Percentiles rank a stretch among this genome's conserved stretches.
Conservation (phyloP, 1,284 basidiomycete genomes). For the Phylloboletellus chloephorus region DNA sequence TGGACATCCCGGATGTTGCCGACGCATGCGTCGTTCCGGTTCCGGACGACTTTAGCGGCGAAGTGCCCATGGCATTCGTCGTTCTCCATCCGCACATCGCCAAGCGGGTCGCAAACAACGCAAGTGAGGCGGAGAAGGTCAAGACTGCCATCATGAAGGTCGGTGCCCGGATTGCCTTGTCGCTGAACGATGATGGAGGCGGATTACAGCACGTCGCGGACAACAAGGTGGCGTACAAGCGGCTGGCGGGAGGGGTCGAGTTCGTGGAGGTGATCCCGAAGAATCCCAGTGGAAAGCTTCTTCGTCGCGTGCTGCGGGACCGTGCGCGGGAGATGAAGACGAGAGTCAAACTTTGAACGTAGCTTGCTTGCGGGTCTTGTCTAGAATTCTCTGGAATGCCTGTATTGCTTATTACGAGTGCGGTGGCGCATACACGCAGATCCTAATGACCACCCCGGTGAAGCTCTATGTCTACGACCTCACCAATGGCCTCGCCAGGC, state of each 20-base stretch:
- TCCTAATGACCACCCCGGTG: constrained; percentile 45
- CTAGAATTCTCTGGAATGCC: constrained; percentile 7
- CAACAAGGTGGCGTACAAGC: constrained; percentile 58
- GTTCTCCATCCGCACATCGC: constrained; percentile 36
- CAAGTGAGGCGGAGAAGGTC: constrained; percentile 30
- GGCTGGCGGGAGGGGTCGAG: constrained; percentile 50
- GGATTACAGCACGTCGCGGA: constrained; percentile 54
- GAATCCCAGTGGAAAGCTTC: constrained; percentile 55
- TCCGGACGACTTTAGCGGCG: constrained; percentile 67
- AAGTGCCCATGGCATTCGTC: constrained; percentile 57
- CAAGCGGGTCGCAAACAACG: constrained; percentile 27
- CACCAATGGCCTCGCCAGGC: constrained; percentile 75
- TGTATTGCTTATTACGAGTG: no score
- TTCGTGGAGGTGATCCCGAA: constrained; percentile 53
- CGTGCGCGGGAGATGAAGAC: constrained; percentile 36
- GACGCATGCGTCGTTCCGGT: constrained; percentile 75
- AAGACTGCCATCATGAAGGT: constrained; percentile 43
- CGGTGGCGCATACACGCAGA: no score
- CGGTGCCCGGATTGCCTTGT: constrained; percentile 4
- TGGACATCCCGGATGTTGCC: constrained; percentile 63
- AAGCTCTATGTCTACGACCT: constrained; percentile 89
- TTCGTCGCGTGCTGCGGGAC: constrained; percentile 53
- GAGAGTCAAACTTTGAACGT: constrained; percentile 23
- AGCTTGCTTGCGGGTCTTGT: not conserved
- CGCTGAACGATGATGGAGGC: not conserved